Base-by-base conservation (phyloP, 106 monocot species). In the Posidonia australis region DNA sequence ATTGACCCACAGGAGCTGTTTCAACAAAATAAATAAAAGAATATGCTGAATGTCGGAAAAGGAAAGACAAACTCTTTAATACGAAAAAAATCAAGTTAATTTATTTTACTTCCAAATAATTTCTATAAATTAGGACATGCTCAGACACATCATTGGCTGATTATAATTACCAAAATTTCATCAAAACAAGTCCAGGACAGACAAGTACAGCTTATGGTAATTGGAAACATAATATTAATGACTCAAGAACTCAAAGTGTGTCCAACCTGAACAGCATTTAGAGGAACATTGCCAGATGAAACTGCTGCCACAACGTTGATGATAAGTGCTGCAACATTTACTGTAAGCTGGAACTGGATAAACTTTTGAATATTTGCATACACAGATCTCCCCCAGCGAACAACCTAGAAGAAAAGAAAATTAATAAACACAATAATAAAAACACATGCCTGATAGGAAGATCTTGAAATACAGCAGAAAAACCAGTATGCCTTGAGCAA, bases 291-390 rank as follows among this genome's bases (percentile, higher is more conserved):
- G 14, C 92, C 92, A 45, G 92, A 80, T 25, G 78, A 74, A 64
- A 85, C 57, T 46, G 88, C 85, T 51, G 88, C 84, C 70, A 93
- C 83, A 31, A 93, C 88, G 70, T 93, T 93, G 42, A 88, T 93
- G 0, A 85, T 52, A 54, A 93, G 78, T 11, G 92, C 92, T 26
- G 92, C 92, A 56, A 83, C 81, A 51, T 93, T 93, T 32, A 93
- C 92, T 27, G 92, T 93, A 53, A 93, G 85, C 63, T 93, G 92
- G 62, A 93, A 93, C 73, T 93, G 92, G 48, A 93, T 93, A 57
- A 93, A 93, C 64, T 85, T 88, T 77, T 93, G 92, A 25, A 72
- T 72, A n/a, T 72, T 72, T 29, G 64, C 64, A 57, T 72, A 64
- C 5, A 72, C 72, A 55, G 64, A 93, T 28, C 92, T 77, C 22